Base-by-base conservation (phyloP, 139 green algal species). In the Auxenochlorella pyrenoidosa region DNA sequence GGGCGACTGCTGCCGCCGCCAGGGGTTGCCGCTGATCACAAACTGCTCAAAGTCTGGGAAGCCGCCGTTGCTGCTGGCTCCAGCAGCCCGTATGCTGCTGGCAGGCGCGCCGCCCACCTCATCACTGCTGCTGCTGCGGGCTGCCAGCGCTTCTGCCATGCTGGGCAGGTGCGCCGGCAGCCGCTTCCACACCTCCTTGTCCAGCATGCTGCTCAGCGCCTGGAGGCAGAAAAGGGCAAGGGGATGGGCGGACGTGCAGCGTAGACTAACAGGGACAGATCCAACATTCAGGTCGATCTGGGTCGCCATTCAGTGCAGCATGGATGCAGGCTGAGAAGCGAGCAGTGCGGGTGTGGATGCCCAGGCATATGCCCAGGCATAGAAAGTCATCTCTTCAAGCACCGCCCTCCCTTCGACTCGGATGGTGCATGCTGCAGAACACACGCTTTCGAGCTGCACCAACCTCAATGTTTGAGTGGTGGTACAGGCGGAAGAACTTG, bases 111-210 rank as follows among this genome's bases (percentile, higher is more conserved):
- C 72, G 21, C 73, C 60, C 40, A 81, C 66, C 51, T 85, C 79
- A 26, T 82, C 75, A 26, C 19, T 40, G 63, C 85, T 72, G 38
- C 51, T 79, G 75, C 34, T 41, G 76, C 60, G 76, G 0, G n/a
- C 34, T 0, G 36, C 73, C 68, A 92, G 59, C 12, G 84, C 86
- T 0, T 34, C 75, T 34, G 40, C n/a, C 75, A 87, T 30, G 65
- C 75, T 72, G 47, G 85, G 88, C 36, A 83, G 58, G 8, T 72
- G 51, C n/a, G 90, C 84, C 12, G 91, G 90, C 78, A 94, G 89
- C 90, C 66, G 85, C 83, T 88, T 87, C 91, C 91, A 94, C 32
- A 94, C 47, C 87, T 94, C 91, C 66, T 83, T 85, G 78, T 94
- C 90, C 66, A 94, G 89, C 90, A 94, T 93, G 79, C 65, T 84